Conservation (phyloP, 2,329 filamentous ascomycete species). For the Beauveria varroae region DNA sequence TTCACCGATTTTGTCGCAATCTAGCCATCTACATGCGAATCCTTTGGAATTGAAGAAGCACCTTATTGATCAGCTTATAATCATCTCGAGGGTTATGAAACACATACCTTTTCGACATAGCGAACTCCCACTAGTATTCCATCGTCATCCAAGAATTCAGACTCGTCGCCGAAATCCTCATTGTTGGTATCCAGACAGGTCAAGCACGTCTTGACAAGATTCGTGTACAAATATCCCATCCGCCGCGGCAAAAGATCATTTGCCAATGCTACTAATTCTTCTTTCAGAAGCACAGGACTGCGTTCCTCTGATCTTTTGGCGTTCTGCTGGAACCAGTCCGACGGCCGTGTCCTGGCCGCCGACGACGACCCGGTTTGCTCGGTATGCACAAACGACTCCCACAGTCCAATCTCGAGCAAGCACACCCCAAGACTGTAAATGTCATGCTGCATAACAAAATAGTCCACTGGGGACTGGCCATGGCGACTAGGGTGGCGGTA, state of each 20-base stretch:
- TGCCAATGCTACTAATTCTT: not conserved
- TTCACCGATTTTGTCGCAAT: too few relatives aligned
- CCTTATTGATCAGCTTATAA: too few relatives aligned
- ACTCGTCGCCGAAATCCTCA: not conserved
- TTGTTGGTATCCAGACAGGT: not conserved
- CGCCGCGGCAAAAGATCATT: not conserved
- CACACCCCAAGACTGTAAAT: not conserved
- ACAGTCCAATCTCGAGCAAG: not conserved
- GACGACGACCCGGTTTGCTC: not conserved
- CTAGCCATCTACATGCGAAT: too few relatives aligned
- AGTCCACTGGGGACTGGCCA: not conserved
- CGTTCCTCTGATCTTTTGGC: not conserved
- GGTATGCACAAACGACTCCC: not conserved
- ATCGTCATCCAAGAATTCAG: not conserved
- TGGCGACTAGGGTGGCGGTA: not conserved
- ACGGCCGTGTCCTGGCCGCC: not conserved
- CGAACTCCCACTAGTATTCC: not conserved
- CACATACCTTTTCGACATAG: not conserved
- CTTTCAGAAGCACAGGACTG: not conserved
- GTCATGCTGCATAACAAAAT: not conserved
- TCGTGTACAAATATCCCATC: not conserved
- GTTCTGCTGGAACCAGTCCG: not conserved
- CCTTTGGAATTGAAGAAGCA: too few relatives aligned
- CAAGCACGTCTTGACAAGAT: not conserved
- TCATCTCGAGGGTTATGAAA: too few relatives aligned